These are phyloP conservation scores for Chaetomiaceae sp. DNA, from an alignment of 2,329 filamentous ascomycete species.

Conservation along the genomic window DNA sequence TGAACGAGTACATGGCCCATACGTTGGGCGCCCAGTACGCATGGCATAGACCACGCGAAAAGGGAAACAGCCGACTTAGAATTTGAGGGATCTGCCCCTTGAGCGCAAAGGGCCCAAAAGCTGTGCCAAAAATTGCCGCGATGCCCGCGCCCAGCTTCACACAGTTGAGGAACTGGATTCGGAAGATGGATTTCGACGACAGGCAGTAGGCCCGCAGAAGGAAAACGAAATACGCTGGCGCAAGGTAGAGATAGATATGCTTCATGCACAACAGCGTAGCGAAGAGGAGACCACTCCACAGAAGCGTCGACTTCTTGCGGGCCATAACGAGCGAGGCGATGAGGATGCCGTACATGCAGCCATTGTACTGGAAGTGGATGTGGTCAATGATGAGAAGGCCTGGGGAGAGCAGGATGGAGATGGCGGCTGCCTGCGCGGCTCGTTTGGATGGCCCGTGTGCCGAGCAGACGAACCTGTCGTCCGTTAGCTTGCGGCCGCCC, in stretches of 20 bases:
- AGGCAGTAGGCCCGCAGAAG: conserved; percentile 87
- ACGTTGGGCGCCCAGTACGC: conserved; percentile 98
- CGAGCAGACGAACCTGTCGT: conserved; percentile 66
- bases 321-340: conserved; percentile 82
- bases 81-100: conserved; percentile 83
- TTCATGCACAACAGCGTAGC: conserved; percentile 87
- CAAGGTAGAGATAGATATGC: conserved; percentile 96
- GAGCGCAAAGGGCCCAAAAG: conserved; percentile 83
- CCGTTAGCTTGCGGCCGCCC: neutral
- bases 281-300: conserved; percentile 78
- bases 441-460: conserved; percentile 61
- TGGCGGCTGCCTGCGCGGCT: conserved; percentile 76
- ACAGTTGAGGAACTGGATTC: conserved; percentile 71
- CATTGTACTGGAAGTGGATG: conserved; percentile 99
- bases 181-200: conserved; percentile 69
- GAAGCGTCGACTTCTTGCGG: conserved; percentile 66
- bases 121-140: conserved; percentile 64
- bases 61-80: conserved; percentile 81
- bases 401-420: conserved; percentile 87
- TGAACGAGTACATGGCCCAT: conserved; percentile 95
- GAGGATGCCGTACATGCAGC: conserved; percentile 87
- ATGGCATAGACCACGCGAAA: conserved; percentile 88
- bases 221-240: conserved; percentile 92
- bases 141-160: conserved; percentile 78
- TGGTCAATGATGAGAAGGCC: conserved; percentile 96